Evolutionary conservation across 2,329 filamentous ascomycete genomes (phyloP).

Genomic region (Colletotrichum sp.): DNA sequence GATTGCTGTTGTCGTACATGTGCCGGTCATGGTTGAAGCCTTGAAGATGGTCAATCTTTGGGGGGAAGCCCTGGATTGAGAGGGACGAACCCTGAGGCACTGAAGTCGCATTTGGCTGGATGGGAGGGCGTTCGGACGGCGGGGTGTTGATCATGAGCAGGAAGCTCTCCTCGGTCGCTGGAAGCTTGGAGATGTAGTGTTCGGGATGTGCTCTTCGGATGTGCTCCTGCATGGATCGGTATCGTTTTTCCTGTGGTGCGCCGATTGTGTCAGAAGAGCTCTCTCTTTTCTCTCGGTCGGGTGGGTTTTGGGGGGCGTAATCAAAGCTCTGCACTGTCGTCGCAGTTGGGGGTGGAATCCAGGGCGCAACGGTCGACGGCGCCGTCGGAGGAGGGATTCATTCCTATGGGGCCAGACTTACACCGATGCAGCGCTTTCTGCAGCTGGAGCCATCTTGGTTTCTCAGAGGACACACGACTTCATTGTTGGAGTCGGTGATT

Average conservation of each 20-base stretch:
- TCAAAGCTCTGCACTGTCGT: conserved; percentile 7
- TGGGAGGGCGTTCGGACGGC: conserved; percentile 55
- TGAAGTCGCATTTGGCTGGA: conserved; percentile 35
- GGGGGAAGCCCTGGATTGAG: conserved; percentile 22
- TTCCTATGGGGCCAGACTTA: conserved; percentile 62
- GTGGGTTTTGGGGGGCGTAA: not conserved
- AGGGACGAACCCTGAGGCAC: conserved; percentile 23
- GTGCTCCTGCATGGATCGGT: conserved; percentile 99
- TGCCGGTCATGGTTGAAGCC: conserved; percentile 68
- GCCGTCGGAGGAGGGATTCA: not conserved
- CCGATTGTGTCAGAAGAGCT: conserved; percentile 26
- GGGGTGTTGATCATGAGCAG: conserved; percentile 93
- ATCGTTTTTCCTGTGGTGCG: conserved; percentile 80
- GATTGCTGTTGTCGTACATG: conserved; percentile 68
- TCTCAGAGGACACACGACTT: conserved; percentile 93
- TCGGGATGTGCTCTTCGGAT: conserved; percentile 96
- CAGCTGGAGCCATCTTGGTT: conserved; percentile 98
- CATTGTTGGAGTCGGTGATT: conserved; percentile 89
- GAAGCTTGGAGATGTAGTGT: conserved; percentile 97
- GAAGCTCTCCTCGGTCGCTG: conserved; percentile 98
- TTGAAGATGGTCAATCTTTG: conserved; percentile 33
- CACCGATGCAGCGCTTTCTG: conserved; percentile 96
- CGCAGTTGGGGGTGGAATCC: not conserved
- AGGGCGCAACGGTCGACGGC: not conserved
- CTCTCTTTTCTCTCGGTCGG: not conserved